Base-by-base conservation (phyloP, 2,329 filamentous ascomycete species). In the Fragosphaeria purpurea region DNA sequence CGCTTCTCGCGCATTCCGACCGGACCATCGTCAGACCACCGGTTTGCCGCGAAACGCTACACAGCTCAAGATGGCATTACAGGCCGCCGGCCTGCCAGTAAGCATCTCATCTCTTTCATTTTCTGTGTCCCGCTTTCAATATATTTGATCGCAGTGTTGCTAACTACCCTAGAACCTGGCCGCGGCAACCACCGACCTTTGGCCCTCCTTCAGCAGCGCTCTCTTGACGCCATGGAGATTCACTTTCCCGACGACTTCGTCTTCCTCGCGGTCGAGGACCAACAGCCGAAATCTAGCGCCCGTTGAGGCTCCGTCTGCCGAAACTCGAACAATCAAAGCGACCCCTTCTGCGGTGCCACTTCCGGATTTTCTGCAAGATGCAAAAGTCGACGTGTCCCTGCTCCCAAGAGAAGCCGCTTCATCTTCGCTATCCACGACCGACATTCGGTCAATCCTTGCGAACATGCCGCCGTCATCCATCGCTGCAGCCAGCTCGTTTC, bases 131-230 rank as follows among this genome's bases (percentile, higher is more conserved):
- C 10, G 7, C 31, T 13, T 43, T 6, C 3, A 3, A 22, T 22
- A 3, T 22, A 22, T 22, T 22, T 22, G 22, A 3, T 22, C 22
- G 22, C 22, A 22, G 22, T 22, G 11, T 44, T 44, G 44, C 48
- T 48, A 32, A 47, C 45, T 31, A n/a, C 10, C 13, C n/a, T 30
- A 56, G 53, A 53, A 63, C 56, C 64, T 74, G 59, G 69, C 67
- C 55, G 67, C 67, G 46, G 68, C 65, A 53, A 67, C 68, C 7
- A 61, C 70, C 46, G 71, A 72, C 39, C 57, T 74, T 48, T 70
- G 70, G 69, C 71, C 72, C 49, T 73, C 71, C 43, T 64, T 74
- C 54, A 63, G 65, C 47, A 71, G 64, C 53, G 67, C 67, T 10
- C 54, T 72, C 12, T 59, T 63, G 50, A 53, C 64, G 22, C 65